Conservation (phyloP, 768 basidiomycete species). For the Cystoderma amianthinum region DNA sequence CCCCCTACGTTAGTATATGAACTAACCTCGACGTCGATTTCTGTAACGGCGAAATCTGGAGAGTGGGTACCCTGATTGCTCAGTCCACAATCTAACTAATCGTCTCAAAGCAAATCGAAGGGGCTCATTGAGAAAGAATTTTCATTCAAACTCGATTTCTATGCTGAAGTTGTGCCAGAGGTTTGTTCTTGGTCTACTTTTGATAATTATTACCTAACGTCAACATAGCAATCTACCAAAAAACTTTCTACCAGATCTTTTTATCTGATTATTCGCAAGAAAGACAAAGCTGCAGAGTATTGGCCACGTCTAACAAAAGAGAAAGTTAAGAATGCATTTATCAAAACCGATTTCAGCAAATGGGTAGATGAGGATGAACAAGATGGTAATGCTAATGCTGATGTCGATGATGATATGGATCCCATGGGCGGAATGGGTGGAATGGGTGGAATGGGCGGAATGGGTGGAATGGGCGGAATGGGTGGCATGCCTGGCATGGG, state of each 20-base stretch:
- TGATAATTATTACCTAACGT: constrained; percentile 11
- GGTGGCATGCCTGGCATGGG: constrained; percentile 52
- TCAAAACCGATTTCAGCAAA: constrained; percentile 94
- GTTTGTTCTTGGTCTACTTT: constrained; percentile 27
- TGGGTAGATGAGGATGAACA: constrained; percentile 99
- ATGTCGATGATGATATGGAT: constrained; percentile 42
- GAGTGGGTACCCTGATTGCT: constrained; percentile 35
- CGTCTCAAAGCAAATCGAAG: constrained; percentile 22
- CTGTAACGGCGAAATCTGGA: constrained; percentile 61
- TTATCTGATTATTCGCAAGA: constrained; percentile 70
- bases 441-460: constrained; percentile 40
- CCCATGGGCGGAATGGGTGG: constrained; percentile 42
- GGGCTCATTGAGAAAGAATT: constrained; percentile 53
- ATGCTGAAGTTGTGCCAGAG: constrained; percentile 68
- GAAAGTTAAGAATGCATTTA: constrained; percentile 68
- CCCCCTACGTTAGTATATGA: constrained; percentile 50
- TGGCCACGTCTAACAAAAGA: constrained; percentile 94
- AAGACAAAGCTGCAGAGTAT: constrained; percentile 65
- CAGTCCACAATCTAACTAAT: constrained; percentile 5
- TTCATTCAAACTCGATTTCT: constrained; percentile 73
- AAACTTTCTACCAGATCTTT: constrained; percentile 64
- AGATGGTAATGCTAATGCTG: constrained; percentile 44
- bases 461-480: constrained; percentile 53
- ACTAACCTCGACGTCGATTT: constrained; percentile 48
- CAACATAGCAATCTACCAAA: constrained; percentile 54